Evolutionary conservation across 805 yeast genomes (phyloP), one percentile per base, ranked within the genome.

Genomic region (Lipomyces chichibuensis): DNA sequence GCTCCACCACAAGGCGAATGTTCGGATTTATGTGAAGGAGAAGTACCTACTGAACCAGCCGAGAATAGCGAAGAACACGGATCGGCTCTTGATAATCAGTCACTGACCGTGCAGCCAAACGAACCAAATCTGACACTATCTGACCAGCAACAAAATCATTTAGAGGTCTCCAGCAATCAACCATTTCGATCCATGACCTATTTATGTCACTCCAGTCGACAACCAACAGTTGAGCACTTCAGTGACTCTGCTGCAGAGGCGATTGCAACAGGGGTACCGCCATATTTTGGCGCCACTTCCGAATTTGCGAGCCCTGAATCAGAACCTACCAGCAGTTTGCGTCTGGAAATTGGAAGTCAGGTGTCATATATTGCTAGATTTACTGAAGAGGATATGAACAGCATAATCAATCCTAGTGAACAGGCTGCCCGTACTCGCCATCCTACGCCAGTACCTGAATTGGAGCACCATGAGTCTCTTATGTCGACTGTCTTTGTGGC

Each of bases 351-450:
- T 23, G 55, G 55, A 11, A 29, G 33, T 11, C 55, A 52, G 55
- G 33, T 52, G 33, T 52, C 55, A 6, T 29, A 52, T 14, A 52
- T 52, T 29, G 33, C 55, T 25, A 43, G 49, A n/a, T 29, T 52
- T 29, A 13, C 55, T 13, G 33, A 52, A 25, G 55, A 52, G 55
- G 55, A 52, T 25, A 52, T 52, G 55, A 25, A 29, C 33, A 52
- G 55, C 55, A 52, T 52, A 25, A 54, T 29, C 49, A 43, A 43
- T 43, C 49, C 49, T 43, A 43, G 49, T 43, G 37, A 33, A 14
- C 57, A 17, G 57, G 35, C 57, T n/a, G 8, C 7, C 9, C n/a
- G 57, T 8, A 54, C 20, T 8, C 20, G 17, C 17, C n/a, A 17
- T 17, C 11, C 57, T 17, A 54, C 43, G 23, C 37, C 35, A n/a